Conservation (phyloP, 1,139 yeast genomes). For the Taphrina betulina region DNA sequence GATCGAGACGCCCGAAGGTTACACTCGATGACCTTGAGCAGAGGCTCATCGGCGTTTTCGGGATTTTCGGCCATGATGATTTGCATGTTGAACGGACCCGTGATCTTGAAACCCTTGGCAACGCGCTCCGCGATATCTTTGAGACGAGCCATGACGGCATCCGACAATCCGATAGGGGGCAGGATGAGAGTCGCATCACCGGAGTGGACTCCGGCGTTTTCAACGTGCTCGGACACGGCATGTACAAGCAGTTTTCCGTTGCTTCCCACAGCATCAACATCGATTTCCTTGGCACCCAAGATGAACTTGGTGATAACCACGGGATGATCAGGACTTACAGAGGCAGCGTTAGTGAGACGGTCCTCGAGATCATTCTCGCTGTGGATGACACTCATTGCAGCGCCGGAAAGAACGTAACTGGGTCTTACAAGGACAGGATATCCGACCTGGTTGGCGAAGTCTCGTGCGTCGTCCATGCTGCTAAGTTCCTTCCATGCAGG, state of each 20-base stretch:
- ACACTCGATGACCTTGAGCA: constrained; percentile 93
- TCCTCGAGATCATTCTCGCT: constrained; percentile 72
- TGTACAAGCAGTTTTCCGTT: constrained; percentile 87
- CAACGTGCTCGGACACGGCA: constrained; percentile 96
- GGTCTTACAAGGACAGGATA: constrained; percentile 98
- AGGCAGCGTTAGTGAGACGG: constrained; percentile 81
- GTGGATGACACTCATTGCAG: constrained; percentile 94
- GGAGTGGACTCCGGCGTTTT: constrained; percentile 97
- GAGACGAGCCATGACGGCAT: constrained; percentile 59
- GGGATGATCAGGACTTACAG: constrained; percentile 93
- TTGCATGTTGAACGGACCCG: constrained; percentile 99
- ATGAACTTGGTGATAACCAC: constrained; percentile 96
- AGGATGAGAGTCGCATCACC: constrained; percentile 96
- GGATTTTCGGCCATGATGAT: constrained; percentile 67
- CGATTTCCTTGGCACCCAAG: constrained; percentile 94
- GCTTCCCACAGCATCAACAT: constrained; percentile 92
- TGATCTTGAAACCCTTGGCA: constrained; percentile 89
- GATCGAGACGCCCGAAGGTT: constrained; percentile 98
- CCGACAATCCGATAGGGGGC: constrained; percentile 79
- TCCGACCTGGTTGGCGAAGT: constrained; percentile 79
- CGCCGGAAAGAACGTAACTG: constrained; percentile 94
- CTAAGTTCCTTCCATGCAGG: constrained; percentile 97
- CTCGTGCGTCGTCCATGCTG: constrained; percentile 78
- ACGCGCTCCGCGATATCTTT: constrained; percentile 87
- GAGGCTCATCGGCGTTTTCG: constrained; percentile 47